Evolutionary conservation across 495 filamentous ascomycete species (phyloP).

Genomic region (Penicillium daleae): DNA sequence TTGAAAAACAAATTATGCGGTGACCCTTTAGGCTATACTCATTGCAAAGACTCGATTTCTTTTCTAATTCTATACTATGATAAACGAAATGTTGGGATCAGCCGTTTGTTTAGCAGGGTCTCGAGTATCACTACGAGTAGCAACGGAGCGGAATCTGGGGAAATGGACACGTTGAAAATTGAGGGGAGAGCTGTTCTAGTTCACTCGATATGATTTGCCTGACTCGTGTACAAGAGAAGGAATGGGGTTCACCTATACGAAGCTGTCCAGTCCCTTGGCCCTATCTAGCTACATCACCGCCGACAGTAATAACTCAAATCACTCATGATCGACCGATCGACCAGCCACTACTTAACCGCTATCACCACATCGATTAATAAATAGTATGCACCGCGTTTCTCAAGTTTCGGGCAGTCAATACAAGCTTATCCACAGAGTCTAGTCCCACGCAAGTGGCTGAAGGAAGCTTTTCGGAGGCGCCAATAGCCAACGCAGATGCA

Average conservation of each 20-base stretch:
- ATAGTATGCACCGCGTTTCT: not conserved
- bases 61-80: not conserved
- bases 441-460: conserved; percentile 29
- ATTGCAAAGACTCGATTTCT: not conserved
- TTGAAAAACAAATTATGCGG: no score
- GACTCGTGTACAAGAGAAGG: not conserved
- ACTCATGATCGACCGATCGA: not conserved
- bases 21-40: not conserved
- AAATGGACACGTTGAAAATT: not conserved
- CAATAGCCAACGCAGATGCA: conserved; percentile 16
- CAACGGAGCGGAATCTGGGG: not conserved
- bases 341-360: not conserved
- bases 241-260: not conserved
- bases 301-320: not conserved
- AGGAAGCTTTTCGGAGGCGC: conserved; percentile 25
- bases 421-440: conserved; percentile 24
- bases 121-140: not conserved
- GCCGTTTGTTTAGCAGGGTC: not conserved
- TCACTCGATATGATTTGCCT: not conserved
- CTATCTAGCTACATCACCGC: not conserved
- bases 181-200: not conserved
- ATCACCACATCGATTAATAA: not conserved
- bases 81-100: not conserved
- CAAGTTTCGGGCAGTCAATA: conserved; percentile 7
- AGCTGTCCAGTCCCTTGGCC: not conserved